phyloP scores from a whole-genome alignment of 352 stramenopile species.

The Phytophthora hybrid region DNA sequence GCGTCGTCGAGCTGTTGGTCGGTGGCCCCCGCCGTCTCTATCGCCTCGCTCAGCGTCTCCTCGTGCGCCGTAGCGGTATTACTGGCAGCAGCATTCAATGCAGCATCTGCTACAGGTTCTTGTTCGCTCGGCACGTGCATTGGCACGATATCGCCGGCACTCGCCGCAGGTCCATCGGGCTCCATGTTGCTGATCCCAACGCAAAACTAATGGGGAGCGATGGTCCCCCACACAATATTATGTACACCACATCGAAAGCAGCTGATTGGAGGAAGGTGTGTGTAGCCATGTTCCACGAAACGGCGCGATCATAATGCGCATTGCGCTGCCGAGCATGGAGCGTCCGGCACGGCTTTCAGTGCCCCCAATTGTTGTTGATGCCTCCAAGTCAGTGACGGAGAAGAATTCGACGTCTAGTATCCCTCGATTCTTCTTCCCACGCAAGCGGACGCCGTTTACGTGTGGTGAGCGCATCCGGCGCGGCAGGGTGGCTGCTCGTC shows the following conservation, averaged over 20 bases:
- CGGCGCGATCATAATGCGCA: conserved; percentile 5
- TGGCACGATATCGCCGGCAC: not conserved
- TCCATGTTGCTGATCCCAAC: conserved; percentile 33
- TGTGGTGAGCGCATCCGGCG: conserved; percentile 32
- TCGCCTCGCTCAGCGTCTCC: not conserved
- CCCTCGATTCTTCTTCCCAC: conserved; percentile 60
- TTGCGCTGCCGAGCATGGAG: conserved; percentile 3
- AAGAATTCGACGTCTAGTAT: conserved; percentile 31
- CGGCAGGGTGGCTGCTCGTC: conserved; percentile 18
- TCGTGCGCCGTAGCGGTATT: not conserved
- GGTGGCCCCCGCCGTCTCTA: conserved; percentile 3
- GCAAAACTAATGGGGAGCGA: conserved; percentile 15
- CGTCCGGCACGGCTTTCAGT: not conserved
- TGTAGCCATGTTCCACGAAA: conserved; percentile 33
- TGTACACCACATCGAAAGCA: conserved; percentile 4
- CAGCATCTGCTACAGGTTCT: not conserved
- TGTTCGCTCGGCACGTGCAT: not conserved
- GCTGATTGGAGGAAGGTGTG: conserved; percentile 27
- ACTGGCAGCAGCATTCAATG: not conserved
- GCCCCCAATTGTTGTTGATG: conserved; percentile 2
- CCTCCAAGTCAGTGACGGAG: not conserved
- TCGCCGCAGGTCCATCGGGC: conserved; percentile 14
- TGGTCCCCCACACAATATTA: conserved; percentile 8
- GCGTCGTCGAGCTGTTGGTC: conserved; percentile 11
- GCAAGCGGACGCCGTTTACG: conserved; percentile 37